Evolutionary conservation across 2,329 filamentous ascomycete genomes (phyloP).

Genomic region (Huntiella abstrusa): DNA sequence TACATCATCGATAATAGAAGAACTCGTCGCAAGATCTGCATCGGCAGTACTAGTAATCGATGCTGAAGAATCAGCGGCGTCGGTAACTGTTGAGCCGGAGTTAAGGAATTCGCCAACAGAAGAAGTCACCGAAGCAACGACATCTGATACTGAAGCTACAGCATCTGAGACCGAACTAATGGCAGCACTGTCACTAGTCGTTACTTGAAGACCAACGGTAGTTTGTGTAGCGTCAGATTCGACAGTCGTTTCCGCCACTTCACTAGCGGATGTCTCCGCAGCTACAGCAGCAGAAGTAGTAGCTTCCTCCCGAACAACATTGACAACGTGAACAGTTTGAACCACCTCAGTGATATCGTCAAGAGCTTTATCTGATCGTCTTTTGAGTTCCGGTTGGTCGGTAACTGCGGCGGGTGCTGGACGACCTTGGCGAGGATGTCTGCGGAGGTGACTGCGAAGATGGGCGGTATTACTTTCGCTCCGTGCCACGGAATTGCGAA

Average conservation of each 20-base stretch:
- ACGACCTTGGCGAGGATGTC: constrained; percentile 9
- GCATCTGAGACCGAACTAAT: too few species aligned
- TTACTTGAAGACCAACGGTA: background rate
- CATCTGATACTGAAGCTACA: constrained; percentile 5
- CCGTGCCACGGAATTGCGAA: constrained; percentile 7
- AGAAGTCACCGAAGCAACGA: constrained; percentile 5
- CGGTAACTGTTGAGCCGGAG: background rate
- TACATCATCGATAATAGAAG: constrained; percentile 1
- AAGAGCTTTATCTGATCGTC: background rate
- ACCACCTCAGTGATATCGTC: constrained; percentile 19
- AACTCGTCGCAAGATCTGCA: background rate
- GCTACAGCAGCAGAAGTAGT: constrained; percentile 12
- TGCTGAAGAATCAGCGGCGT: background rate
- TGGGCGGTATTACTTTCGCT: constrained; percentile 5
- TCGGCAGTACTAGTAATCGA: background rate
- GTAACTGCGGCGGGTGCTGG: background rate
- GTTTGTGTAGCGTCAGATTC: background rate
- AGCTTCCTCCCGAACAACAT: constrained; percentile 31
- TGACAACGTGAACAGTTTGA: constrained; percentile 35
- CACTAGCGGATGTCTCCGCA: constrained; percentile 4
- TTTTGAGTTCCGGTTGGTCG: constrained; percentile 1
- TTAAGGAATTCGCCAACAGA: background rate
- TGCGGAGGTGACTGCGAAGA: constrained; percentile 6
- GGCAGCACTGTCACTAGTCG: background rate
- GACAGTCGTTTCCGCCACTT: background rate